Evolutionary conservation across 1,139 yeast species (phyloP), one percentile per base, ranked within the genome.

Genomic region (Yamadazyma buinensis): DNA sequence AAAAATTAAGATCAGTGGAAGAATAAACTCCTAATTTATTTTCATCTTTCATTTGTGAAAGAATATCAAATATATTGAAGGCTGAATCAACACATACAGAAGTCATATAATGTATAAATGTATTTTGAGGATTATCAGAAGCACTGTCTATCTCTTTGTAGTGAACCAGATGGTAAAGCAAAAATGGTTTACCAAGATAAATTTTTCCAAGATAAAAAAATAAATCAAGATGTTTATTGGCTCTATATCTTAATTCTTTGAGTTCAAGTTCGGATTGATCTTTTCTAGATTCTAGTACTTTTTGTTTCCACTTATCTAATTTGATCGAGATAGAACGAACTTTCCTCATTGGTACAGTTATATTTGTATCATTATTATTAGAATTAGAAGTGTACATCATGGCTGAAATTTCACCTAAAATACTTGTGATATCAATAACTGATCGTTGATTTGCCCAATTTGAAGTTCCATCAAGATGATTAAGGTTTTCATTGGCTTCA

Each of bases 11-110:
- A 30, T 48, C 52, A 5, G 51, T 44, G 21, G 47, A 45, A 19
- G 51, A 47, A 28, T 46, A 48, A n/a, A 44, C 26, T 7, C 51
- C 52, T 21, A 48, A 23, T 26, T 47, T 48, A 22, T 44, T 43
- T 26, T 40, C 36, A 17, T 43, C 38, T 20, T 46, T 46, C 30
- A 48, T 35, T 30, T 42, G 40, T 2, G 48, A 40, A 12, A 48
- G 36, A 15, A 48, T 37, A 24, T 48, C 47, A 24, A 48, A 38
- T 5, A 44, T 41, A 27, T 47, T 43, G 26, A 46, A 48, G 5
- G 53, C 53, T 7, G 53, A 42, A 34, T 48, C 53, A 18, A 48
- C 43, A 27, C 53, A 48, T 6, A 47, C 43, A 1, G 52, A 46
- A 4, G 52, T 41, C 37, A 48, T 37, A 30, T 48, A 43, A 28